These are phyloP conservation scores for Musa acuminata DNA, from an alignment of 176 grass and related monocot genomes.

Conservation along the genomic window DNA sequence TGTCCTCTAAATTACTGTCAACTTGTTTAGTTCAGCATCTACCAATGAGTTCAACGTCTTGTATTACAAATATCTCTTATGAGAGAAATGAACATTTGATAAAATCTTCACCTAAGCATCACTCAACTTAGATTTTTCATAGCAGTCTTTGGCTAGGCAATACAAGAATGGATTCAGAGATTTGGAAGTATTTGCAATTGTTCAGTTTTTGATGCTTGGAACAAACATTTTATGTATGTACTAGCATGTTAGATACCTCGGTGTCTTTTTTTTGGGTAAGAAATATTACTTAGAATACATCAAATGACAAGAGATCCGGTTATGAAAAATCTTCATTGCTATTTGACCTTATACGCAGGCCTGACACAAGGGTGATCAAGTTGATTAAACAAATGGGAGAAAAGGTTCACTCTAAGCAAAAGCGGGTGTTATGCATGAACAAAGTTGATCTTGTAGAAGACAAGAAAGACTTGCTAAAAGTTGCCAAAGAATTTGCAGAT, in stretches of 20 bases:
- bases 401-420: constrained; percentile 62
- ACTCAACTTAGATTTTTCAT: neutral
- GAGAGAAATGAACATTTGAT: neutral
- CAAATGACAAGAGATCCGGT: neutral
- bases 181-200: neutral
- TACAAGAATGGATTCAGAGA: neutral
- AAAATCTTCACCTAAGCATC: neutral
- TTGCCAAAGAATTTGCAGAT: constrained; percentile 86
- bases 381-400: constrained; percentile 69
- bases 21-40: no score
- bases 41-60: neutral
- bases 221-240: neutral
- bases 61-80: neutral
- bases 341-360: constrained; percentile 38
- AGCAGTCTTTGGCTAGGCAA: neutral
- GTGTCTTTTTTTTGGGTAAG: no score
- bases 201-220: neutral
- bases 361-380: constrained; percentile 69
- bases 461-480: constrained; percentile 84
- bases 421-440: constrained; percentile 96
- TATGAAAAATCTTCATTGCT: neutral
- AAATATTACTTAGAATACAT: neutral
- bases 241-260: neutral
- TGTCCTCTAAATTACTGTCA: no score
- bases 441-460: constrained; percentile 79